Conservation (phyloP, 169 alveolate genomes). For the Plasmodium cynomolgi region DNA sequence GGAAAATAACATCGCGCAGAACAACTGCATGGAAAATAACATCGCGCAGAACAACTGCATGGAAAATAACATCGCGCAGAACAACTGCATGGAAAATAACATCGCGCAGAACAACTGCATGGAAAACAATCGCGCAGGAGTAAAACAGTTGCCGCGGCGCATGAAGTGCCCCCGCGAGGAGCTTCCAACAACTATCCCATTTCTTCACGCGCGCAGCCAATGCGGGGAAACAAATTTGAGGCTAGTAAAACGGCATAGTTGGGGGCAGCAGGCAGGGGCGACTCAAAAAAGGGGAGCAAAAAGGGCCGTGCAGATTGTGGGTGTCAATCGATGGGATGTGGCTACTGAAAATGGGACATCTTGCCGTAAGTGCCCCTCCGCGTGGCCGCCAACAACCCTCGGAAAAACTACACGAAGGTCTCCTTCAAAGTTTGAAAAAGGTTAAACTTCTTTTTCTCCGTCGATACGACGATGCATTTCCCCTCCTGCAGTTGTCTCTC, state of each 20-base stretch:
- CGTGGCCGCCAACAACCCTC: not conserved
- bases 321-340: not conserved
- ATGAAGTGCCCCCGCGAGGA: not conserved
- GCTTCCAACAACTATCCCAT: not conserved
- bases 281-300: not conserved
- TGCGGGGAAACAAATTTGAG: not conserved
- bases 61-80: not conserved
- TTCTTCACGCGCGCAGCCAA: not conserved
- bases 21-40: too few relatives aligned
- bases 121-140: not conserved
- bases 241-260: not conserved
- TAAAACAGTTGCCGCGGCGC: not conserved
- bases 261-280: not conserved
- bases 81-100: not conserved
- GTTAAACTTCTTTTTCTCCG: not conserved
- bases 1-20: not conserved
- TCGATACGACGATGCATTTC: conserved; percentile 33
- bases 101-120: not conserved
- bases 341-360: not conserved
- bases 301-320: not conserved
- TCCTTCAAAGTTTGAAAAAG: conserved; percentile 26
- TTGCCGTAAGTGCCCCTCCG: not conserved
- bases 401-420: not conserved
- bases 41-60: not conserved
- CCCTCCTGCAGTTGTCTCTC: conserved; percentile 33